Percentiles rank a stretch among this genome's conserved stretches.
These are phyloP conservation scores for Zygoascus sp. DNA, from an alignment of 1,139 yeast genomes.

Conservation along the genomic window DNA sequence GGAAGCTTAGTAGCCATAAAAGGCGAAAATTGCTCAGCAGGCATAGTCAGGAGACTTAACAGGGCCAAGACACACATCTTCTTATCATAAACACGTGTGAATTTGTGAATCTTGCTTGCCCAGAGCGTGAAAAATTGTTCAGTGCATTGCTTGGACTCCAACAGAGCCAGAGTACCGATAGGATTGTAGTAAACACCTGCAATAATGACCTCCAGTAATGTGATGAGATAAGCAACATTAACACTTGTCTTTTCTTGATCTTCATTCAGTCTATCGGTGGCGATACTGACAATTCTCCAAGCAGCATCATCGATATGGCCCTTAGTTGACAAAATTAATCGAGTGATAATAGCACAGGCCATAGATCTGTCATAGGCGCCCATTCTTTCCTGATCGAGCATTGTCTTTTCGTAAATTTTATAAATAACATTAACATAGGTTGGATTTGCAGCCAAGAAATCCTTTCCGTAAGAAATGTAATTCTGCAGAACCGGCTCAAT, in stretches of 20 bases:
- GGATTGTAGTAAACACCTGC: constrained; percentile 65
- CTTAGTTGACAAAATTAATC: constrained; percentile 9
- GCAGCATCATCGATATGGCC: constrained; percentile 41
- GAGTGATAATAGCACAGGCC: constrained; percentile 40
- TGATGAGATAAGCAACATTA: constrained; percentile 47
- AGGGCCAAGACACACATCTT: constrained; percentile 70
- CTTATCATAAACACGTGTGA: constrained; percentile 76
- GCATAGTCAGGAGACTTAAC: constrained; percentile 43
- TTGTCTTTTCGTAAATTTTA: constrained; percentile 36
- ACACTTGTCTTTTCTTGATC: constrained; percentile 28
- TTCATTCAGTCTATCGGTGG: constrained; percentile 25
- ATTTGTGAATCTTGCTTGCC: constrained; percentile 55
- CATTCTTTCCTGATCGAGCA: constrained; percentile 39
- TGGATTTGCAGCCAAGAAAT: constrained; percentile 40
- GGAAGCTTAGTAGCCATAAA: constrained; percentile 32
- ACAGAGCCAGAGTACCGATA: constrained; percentile 46
- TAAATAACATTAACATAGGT: constrained; percentile 28
- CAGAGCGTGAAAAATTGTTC: constrained; percentile 59
- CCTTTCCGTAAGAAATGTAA: constrained; percentile 68
- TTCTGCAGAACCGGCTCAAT: constrained; percentile 71
- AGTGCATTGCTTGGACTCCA: constrained; percentile 47
- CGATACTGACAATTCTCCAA: constrained; percentile 39
- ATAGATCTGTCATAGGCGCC: constrained; percentile 49
- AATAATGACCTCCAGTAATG: constrained; percentile 61
- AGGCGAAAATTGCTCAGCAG: constrained; percentile 39